Evolutionary conservation across 805 yeast genomes (phyloP).

Genomic region (Cyberlindnera amylophila): DNA sequence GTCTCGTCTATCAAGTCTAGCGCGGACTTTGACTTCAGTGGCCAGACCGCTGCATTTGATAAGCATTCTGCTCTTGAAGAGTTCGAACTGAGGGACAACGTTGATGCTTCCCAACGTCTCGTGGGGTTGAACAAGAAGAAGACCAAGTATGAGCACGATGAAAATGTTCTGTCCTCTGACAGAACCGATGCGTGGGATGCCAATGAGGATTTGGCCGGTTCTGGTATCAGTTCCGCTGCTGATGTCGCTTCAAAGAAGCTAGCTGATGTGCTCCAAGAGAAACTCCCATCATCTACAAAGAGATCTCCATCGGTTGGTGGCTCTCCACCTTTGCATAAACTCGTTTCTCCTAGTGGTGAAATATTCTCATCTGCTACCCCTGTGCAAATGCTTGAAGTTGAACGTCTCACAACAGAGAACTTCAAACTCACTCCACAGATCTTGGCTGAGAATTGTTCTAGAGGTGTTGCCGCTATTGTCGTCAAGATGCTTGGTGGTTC

Average conservation of each 20-base stretch:
- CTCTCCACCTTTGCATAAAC: slow-evolving; percentile 6
- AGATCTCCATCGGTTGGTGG: slow-evolving; percentile 16
- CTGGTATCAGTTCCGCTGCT: slow-evolving; percentile 4
- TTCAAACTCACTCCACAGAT: slow-evolving; percentile 44
- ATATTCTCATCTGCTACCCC: slow-evolving; percentile 65
- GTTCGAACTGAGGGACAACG: slow-evolving; percentile 58
- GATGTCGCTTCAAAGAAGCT: slow-evolving; percentile 8
- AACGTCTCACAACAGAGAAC: slow-evolving; percentile 51
- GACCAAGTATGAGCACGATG: slow-evolving; percentile 61
- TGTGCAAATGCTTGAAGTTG: slow-evolving; percentile 74
- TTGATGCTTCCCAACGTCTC: slow-evolving; percentile 56
- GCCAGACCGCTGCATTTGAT: slow-evolving; percentile 77
- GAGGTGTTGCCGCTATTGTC: slow-evolving; percentile 58
- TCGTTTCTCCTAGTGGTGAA: slow-evolving; percentile 18
- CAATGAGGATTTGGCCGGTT: neutral
- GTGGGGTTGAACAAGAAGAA: slow-evolving; percentile 66
- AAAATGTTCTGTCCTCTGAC: slow-evolving; percentile 49
- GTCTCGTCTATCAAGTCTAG: slow-evolving; percentile 43
- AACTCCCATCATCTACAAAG: slow-evolving; percentile 1
- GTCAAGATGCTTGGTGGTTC: slow-evolving; percentile 66
- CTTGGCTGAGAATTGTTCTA: slow-evolving; percentile 63
- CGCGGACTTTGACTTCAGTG: slow-evolving; percentile 81
- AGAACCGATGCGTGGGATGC: slow-evolving; percentile 20
- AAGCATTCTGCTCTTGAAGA: slow-evolving; percentile 77
- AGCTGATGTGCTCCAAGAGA: slow-evolving; percentile 6